Percentiles rank a stretch among this genome's conserved stretches.
These are phyloP conservation scores for Boletales sp. DNA, from an alignment of 768 basidiomycete species.

Conservation along the genomic window DNA sequence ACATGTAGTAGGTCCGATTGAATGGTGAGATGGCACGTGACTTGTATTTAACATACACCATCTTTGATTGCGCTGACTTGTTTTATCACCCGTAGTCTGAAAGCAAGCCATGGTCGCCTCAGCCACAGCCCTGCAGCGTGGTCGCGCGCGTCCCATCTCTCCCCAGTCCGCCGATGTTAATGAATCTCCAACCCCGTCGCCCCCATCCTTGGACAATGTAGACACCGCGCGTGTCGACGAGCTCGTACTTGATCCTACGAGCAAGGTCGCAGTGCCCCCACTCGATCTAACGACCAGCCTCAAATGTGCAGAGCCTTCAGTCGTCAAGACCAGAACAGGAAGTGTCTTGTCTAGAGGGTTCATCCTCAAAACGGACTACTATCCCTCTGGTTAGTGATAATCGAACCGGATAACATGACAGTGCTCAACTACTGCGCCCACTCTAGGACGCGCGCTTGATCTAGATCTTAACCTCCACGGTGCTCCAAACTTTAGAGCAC, in stretches of 20 bases:
- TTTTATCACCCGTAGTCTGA: no score
- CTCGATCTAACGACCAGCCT: constrained; percentile 63
- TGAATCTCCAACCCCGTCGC: constrained; percentile 6
- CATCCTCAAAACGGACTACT: constrained; percentile 92
- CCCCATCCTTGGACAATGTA: background rate
- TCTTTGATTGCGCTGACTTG: background rate
- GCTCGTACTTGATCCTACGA: background rate
- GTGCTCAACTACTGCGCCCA: constrained; percentile 1
- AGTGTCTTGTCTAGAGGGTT: constrained; percentile 85
- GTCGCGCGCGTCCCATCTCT: constrained; percentile 7
- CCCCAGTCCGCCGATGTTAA: constrained; percentile 3
- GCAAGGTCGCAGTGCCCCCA: constrained; percentile 23
- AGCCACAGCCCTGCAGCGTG: background rate
- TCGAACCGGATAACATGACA: background rate
- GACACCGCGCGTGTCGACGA: constrained; percentile 8
- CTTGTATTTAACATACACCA: background rate
- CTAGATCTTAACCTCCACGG: constrained; percentile 90
- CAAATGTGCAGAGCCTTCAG: constrained; percentile 61
- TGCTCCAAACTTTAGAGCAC: constrained; percentile 92
- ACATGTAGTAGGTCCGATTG: no score
- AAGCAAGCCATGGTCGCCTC: no score
- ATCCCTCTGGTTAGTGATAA: constrained; percentile 60
- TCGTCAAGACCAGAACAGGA: constrained; percentile 80
- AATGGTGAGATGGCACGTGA: constrained; percentile 6
- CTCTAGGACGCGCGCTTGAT: constrained; percentile 78